Evolutionary conservation across 768 basidiomycete species (phyloP), one percentile per base, ranked within the genome.

Genomic region (Lentinula detonsa): DNA sequence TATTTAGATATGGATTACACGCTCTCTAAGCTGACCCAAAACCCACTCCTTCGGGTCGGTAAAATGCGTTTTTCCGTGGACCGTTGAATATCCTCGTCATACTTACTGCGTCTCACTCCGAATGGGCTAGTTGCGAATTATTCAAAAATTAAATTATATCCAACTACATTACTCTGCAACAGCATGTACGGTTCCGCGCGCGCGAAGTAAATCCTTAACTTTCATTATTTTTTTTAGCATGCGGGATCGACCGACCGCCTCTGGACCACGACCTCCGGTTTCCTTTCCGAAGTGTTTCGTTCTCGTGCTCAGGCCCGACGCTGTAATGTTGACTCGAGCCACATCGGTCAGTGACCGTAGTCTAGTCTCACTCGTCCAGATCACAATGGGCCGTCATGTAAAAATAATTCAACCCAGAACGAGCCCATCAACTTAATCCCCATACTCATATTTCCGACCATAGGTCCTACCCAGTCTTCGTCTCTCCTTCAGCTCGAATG

Each of bases 231-330:
- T 43, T n/a, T 16, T 43, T 13, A 43, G 28, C 16, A 7, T 39
- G 37, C 37, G 37, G 37, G 28, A 28, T 28, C 28, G 0, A 28
- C 28, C 28, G 13, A 39, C 37, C 37, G 8, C 13, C 37, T 39
- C 15, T 11, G 11, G 39, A 39, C 28, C 28, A 28, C 28, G 28
- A 28, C 4, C 28, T 28, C 28, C 28, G 28, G 28, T 28, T 28
- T 28, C 28, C 28, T 28, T 0, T 39, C 39, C 39, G 39, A 39
- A 39, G 39, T 10, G 39, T 10, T 23, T 49, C 48, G 18, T 40
- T 51, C 56, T 78, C 72, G 65, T 78, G 74, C 6, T 72, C 64
- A 48, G 72, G 68, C 42, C 78, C 65, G 31, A 68, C 65, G 37
- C 13, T 39, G 13, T 39, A 28, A 28, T 28, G 78, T 71, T 43